These are phyloP conservation scores for Leptomonas seymouri DNA, from an alignment of 208 protist species.

Conservation along the genomic window DNA sequence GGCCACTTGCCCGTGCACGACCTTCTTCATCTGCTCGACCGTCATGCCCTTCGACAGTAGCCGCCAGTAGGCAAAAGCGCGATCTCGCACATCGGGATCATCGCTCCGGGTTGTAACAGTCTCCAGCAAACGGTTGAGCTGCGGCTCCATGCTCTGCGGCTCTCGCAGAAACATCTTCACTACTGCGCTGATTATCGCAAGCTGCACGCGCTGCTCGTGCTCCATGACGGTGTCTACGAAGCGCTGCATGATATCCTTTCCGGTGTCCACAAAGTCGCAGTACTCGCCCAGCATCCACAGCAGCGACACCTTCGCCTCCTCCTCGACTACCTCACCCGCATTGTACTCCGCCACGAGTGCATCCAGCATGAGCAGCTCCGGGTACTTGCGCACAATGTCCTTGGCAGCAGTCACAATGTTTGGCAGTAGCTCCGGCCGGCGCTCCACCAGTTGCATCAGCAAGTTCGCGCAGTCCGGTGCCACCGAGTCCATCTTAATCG, in stretches of 20 bases:
- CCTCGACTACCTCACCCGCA: slow-evolving; percentile 94
- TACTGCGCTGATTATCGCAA: slow-evolving; percentile 95
- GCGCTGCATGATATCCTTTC: slow-evolving; percentile 92
- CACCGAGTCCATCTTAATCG: slow-evolving; percentile 98
- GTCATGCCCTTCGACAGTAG: slow-evolving; percentile 97
- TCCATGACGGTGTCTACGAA: slow-evolving; percentile 96
- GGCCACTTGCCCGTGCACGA: slow-evolving; percentile 86
- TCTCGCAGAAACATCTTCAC: slow-evolving; percentile 99
- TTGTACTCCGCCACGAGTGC: slow-evolving; percentile 70
- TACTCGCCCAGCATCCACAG: slow-evolving; percentile 99
- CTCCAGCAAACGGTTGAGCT: slow-evolving; percentile 71
- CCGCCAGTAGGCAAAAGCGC: slow-evolving; percentile 99
- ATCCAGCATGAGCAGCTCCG: slow-evolving; percentile 73
- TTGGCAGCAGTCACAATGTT: slow-evolving; percentile 81
- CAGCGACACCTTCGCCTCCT: slow-evolving; percentile 97
- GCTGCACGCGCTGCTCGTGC: slow-evolving; percentile 83
- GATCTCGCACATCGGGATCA: slow-evolving; percentile 98
- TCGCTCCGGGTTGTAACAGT: slow-evolving; percentile 83
- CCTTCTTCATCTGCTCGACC: slow-evolving; percentile 93
- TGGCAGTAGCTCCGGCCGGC: slow-evolving; percentile 64
- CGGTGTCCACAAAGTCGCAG: slow-evolving; percentile 96
- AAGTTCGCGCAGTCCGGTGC: slow-evolving; percentile 94
- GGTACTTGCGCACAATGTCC: slow-evolving; percentile 87
- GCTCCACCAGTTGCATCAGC: slow-evolving; percentile 66
- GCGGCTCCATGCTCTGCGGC: slow-evolving; percentile 66